Evolutionary conservation across 2,329 filamentous ascomycete species (phyloP), one percentile per base, ranked within the genome.

Genomic region (Mycosphaerelloides madeirae): DNA sequence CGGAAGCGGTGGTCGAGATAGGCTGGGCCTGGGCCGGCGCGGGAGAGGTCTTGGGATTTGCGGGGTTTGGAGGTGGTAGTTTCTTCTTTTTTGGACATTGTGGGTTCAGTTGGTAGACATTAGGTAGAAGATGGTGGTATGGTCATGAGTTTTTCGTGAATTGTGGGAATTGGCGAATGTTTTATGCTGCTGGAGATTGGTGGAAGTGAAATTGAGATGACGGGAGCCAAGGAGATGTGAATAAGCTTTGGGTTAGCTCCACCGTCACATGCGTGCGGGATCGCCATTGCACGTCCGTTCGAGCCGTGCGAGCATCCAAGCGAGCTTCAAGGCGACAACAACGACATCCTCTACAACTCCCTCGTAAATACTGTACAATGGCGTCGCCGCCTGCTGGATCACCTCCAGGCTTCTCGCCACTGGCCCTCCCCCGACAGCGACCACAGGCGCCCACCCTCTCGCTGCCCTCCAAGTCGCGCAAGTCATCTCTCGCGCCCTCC

Each of bases 401-500:
- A 13, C 56, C 58, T 25, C 56, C 58, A 18, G 48, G 46, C 6
- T 43, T 45, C 18, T 43, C 50, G 11, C 41, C 50, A 7, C 50
- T 62, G n/a, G 49, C 57, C 11, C 44, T 60, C 6, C 57, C 77
- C 78, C 18, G 67, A 68, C 59, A 85, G 83, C 66, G 86, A 84
- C 63, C 81, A 4, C 33, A 38, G n/a, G 44, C 83, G 51, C 72
- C 75, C 36, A 74, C 77, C 15, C 68, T 83, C 50, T 71, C 74
- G 40, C 60, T 73, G 8, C 72, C 72, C 22, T 25, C 22, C 29
- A 63, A 87, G 62, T 81, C 83, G 36, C 83, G 85, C 60, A 90
- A 90, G 62, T 75, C 81, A 5, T 87, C 83, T 11, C 77, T 81
- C 3, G 69, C 74, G 19, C 66, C 74, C 7, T 75, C 77, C 3